Evolutionary conservation across 108 stramenopile species (phyloP).

Genomic region (Discostella stelligeroides): DNA sequence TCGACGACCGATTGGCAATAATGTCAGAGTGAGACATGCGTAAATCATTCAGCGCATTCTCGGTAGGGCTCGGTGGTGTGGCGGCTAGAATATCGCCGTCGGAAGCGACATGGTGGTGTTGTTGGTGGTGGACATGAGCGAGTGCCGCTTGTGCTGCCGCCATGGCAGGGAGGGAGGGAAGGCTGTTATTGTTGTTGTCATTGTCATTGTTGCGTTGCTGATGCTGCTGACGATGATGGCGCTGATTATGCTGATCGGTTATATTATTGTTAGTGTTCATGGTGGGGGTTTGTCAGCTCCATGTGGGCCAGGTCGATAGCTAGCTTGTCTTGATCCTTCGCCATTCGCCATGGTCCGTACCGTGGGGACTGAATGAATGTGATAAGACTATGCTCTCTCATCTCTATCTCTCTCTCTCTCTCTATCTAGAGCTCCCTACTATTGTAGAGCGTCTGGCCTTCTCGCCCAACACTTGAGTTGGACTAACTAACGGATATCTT

Average conservation of each 20-base stretch:
- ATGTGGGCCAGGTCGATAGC: no score
- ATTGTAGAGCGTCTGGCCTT: no score
- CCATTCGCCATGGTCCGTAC: no score
- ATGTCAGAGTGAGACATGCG: constrained; percentile 19
- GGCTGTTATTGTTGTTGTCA: neutral
- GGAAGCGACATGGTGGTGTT: no score
- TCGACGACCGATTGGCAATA: constrained; percentile 24
- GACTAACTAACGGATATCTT: no score
- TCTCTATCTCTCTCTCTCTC: no score
- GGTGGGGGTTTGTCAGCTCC: no score
- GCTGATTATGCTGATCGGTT: neutral
- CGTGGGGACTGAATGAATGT: no score
- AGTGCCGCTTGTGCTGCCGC: constrained; percentile 27
- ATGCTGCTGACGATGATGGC: neutral
- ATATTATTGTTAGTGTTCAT: neutral
- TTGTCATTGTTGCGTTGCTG: neutral
- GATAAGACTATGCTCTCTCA: no score
- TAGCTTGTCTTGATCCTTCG: no score
- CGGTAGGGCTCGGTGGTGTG: neutral
- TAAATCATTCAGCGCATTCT: neutral
- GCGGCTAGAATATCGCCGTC: neutral
- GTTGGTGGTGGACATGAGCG: neutral
- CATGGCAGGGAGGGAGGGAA: constrained; percentile 6
- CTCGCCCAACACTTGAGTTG: no score
- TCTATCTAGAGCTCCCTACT: no score